These are phyloP conservation scores for Chlamydomonas schloesseri DNA, from an alignment of 139 green algal genomes.

Conservation along the genomic window DNA sequence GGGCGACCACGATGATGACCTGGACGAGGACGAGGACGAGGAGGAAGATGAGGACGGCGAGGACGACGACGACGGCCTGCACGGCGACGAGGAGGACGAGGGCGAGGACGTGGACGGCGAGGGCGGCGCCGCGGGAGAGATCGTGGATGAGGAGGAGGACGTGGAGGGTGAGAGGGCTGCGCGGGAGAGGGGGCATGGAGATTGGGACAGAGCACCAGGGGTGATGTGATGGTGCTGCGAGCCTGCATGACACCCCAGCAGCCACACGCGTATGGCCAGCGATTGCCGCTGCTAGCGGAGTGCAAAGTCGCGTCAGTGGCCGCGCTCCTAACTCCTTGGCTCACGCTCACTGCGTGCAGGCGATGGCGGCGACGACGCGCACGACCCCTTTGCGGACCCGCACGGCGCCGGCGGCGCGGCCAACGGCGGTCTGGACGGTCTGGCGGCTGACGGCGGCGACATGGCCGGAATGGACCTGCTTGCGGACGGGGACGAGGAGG, in stretches of 20 bases:
- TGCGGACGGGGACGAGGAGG: not conserved
- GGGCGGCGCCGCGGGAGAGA: conserved; percentile 44
- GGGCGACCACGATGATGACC: not conserved
- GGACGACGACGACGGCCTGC: not conserved
- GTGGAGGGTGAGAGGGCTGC: conserved; percentile 12
- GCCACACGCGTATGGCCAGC: no score
- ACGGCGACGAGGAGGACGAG: not conserved
- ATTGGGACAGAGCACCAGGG: no score
- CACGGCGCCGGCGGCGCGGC: not conserved
- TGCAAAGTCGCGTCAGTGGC: no score
- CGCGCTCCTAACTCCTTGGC: no score
- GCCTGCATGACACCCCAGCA: no score
- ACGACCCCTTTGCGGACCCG: conserved; percentile 36
- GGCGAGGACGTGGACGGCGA: not conserved
- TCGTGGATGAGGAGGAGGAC: conserved; percentile 53
- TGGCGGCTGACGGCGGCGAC: not conserved
- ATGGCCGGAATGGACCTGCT: conserved; percentile 8
- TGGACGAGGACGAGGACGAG: conserved; percentile 2
- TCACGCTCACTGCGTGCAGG: no score
- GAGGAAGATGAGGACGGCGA: conserved; percentile 27
- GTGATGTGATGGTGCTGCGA: no score
- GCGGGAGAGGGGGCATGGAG: no score
- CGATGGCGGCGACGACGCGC: not conserved
- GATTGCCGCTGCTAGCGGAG: no score
- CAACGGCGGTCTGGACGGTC: conserved; percentile 4